phyloP scores from a whole-genome alignment of 169 alveolate genomes.

The Eimeria praecox region DNA sequence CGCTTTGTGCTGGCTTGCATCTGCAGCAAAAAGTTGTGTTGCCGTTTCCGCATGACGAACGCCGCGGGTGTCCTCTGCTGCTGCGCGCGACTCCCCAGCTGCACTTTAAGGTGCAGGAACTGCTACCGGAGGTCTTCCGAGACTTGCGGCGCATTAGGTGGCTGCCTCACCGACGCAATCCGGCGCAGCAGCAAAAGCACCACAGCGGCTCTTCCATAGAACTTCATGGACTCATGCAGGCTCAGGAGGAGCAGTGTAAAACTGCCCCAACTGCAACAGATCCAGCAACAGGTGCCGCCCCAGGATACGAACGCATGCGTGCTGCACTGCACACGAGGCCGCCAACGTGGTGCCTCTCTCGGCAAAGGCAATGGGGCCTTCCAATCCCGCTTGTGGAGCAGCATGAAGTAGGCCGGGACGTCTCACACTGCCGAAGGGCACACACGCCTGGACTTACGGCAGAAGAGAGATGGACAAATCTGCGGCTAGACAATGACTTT shows the following conservation, averaged over 20 bases:
- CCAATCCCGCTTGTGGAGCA: conserved; percentile 84
- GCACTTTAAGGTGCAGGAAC: conserved; percentile 30
- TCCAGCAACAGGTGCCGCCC: conserved; percentile 10
- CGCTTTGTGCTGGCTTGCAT: not conserved
- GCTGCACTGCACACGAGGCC: conserved; percentile 69
- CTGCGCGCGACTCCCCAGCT: conserved; percentile 74
- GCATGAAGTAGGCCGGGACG: not conserved
- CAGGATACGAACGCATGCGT: conserved; percentile 73
- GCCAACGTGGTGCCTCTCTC: conserved; percentile 91
- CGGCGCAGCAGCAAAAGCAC: conserved; percentile 15
- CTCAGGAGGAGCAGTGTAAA: conserved; percentile 15
- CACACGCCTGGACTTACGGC: not conserved
- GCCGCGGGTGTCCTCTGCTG: conserved; percentile 60
- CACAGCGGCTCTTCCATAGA: not conserved
- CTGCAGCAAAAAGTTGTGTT: conserved; percentile 52
- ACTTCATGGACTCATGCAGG: not conserved
- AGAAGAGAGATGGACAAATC: conserved; percentile 2
- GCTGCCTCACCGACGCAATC: conserved; percentile 59
- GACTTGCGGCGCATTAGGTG: conserved; percentile 55
- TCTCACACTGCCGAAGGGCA: not conserved
- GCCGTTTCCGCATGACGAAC: conserved; percentile 59
- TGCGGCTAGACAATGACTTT: conserved; percentile 47
- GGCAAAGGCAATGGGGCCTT: conserved; percentile 92
- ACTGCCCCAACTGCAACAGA: conserved; percentile 12
- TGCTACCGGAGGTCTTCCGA: conserved; percentile 33